Conservation (phyloP, 2,329 filamentous ascomycete species). For the Pyrenophora seminiperda region DNA sequence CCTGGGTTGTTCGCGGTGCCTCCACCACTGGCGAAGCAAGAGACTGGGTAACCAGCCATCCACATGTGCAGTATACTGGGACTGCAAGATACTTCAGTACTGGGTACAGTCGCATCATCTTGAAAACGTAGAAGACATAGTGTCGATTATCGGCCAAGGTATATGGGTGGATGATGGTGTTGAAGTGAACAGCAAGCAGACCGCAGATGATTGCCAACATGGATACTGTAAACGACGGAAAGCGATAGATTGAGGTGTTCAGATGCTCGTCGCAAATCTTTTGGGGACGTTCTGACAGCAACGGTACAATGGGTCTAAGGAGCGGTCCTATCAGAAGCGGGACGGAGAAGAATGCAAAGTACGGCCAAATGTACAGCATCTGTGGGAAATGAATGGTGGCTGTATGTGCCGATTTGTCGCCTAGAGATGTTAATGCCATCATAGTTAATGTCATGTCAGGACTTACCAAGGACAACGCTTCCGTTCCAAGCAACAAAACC, state of each 20-base stretch:
- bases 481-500: slow-evolving; percentile 85
- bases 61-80: slow-evolving; percentile 71
- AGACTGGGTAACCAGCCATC: slow-evolving; percentile 69
- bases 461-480: slow-evolving; percentile 82
- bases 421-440: slow-evolving; percentile 50
- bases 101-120: slow-evolving; percentile 71
- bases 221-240: slow-evolving; percentile 35
- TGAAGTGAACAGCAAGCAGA: slow-evolving; percentile 68
- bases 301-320: slow-evolving; percentile 44
- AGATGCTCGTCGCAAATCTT: slow-evolving; percentile 10
- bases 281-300: slow-evolving; percentile 24
- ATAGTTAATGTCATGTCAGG: background rate
- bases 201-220: slow-evolving; percentile 47
- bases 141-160: slow-evolving; percentile 95
- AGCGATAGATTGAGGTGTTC: background rate
- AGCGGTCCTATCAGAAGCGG: slow-evolving; percentile 71
- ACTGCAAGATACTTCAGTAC: slow-evolving; percentile 70
- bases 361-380: slow-evolving; percentile 94
- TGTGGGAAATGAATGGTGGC: slow-evolving; percentile 88
- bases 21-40: slow-evolving; percentile 54
- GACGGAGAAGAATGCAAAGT: slow-evolving; percentile 86
- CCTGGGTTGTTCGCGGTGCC: slow-evolving; percentile 4
- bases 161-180: slow-evolving; percentile 95
- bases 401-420: slow-evolving; percentile 92
- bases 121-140: slow-evolving; percentile 96